Base-by-base conservation (phyloP, 1,139 yeast genomes). In the Saccharomyces hybrid region DNA sequence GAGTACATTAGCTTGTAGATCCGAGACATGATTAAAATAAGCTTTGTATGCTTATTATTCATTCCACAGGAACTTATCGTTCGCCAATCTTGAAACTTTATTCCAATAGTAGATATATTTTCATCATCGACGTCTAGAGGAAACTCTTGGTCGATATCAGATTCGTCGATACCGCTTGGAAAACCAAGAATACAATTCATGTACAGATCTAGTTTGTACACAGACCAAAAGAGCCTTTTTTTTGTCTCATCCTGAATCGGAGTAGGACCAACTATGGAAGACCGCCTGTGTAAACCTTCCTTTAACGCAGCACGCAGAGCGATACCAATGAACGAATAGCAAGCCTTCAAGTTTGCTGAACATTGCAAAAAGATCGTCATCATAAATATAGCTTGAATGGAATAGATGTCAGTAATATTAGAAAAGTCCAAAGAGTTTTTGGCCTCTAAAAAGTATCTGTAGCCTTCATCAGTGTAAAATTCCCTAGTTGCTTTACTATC, bases 241-340 rank as follows among this genome's bases (percentile, higher is more conserved):
- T 95, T 76, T 2, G 91, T 86, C 66, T 90, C 97, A 34, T 83
- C 76, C 67, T 87, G 95, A 47, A 88, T 84, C 0, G 90, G 89
- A 61, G 53, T 56, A 32, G 56, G 59, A 7, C 56, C 54, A 5
- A 59, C 58, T 41, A 61, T 55, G 25, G 70, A 77, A 50, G 85
- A 77, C 64, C 84, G 84, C 54, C 95, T 73, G 69, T 90, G 97
- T 28, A 88, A 75, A 0, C 96, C 96, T 64, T 88, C 90, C 61
- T 90, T 80, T 50, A 89, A 71, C 0, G 96, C 93, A 47, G 91
- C 84, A 63, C 96, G 75, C 52, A 89, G 72, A 0, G 96, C 97
- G 54, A 88, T 84, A 2, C 97, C 97, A 61, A 88, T 87, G 67
- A 88, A 89, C 0, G 95, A 85, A 68, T 90, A 89, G 69, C 97